These are phyloP conservation scores for Miamiensis avidus DNA, from an alignment of 169 alveolate genomes.

Conservation along the genomic window DNA sequence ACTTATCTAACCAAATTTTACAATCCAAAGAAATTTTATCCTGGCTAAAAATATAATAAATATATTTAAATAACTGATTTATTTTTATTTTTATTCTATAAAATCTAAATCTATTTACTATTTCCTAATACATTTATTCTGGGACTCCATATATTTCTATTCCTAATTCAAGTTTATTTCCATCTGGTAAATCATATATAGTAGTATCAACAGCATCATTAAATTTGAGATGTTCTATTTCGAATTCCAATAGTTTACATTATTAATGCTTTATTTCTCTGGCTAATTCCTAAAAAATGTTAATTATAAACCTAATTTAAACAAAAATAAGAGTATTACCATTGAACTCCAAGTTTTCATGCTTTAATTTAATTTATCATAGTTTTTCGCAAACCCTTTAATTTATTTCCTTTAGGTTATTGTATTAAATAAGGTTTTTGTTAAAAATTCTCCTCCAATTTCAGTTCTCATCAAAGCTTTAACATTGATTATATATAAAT, in stretches of 20 bases:
- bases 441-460: constrained; percentile 42
- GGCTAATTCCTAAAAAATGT: constrained; percentile 27
- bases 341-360: constrained; percentile 37
- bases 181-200: constrained; percentile 32
- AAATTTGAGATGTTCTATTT: constrained; percentile 13
- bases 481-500: not conserved
- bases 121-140: constrained; percentile 15
- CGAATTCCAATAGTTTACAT: constrained; percentile 9
- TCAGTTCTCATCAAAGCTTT: constrained; percentile 36
- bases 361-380: constrained; percentile 43
- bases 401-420: not conserved
- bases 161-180: constrained; percentile 11
- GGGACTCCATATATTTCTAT: constrained; percentile 34
- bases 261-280: constrained; percentile 25
- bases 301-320: constrained; percentile 16
- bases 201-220: constrained; percentile 41
- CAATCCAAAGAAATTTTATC: constrained; percentile 39
- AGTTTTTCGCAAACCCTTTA: constrained; percentile 25
- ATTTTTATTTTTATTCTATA: not conserved
- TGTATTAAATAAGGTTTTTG: constrained; percentile 14
- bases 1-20: constrained; percentile 46
- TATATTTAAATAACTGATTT: not conserved
- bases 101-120: not conserved
- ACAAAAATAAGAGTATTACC: constrained; percentile 3
- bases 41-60: constrained; percentile 21